Evolutionary conservation across 2,329 filamentous ascomycete species (phyloP).

Genomic region (Alternaria consortialis): DNA sequence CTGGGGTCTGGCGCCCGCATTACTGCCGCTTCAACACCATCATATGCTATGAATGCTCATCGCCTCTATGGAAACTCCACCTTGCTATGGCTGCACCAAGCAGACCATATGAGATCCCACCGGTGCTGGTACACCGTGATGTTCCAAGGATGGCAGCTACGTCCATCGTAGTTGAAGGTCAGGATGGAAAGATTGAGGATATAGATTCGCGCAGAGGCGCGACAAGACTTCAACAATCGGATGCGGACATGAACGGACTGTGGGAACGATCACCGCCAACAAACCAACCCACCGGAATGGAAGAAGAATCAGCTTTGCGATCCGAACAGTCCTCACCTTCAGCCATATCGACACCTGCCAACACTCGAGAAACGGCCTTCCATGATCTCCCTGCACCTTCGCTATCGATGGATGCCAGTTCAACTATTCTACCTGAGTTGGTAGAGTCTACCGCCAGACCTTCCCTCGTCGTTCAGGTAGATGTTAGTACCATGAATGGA

Average conservation of each 20-base stretch:
- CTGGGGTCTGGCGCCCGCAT: neutral
- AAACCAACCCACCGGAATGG: neutral
- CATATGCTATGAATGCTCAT: neutral
- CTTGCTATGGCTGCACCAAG: slow-evolving; percentile 11
- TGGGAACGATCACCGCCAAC: neutral
- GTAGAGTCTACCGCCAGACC: neutral
- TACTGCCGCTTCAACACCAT: slow-evolving; percentile 1
- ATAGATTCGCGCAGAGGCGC: neutral
- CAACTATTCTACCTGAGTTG: neutral
- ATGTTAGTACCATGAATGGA: neutral
- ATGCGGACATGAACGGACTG: neutral
- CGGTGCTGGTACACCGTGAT: slow-evolving; percentile 12
- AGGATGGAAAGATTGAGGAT: neutral
- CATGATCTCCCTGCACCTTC: neutral
- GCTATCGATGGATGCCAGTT: neutral
- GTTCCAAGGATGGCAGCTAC: neutral
- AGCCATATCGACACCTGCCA: neutral
- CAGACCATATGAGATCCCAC: slow-evolving; percentile 6
- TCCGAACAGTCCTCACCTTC: neutral
- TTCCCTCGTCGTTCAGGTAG: neutral
- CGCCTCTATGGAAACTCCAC: slow-evolving; percentile 6
- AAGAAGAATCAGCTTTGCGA: neutral
- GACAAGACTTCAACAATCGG: neutral
- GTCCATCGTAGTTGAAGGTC: neutral
- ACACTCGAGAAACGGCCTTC: neutral